Base-by-base conservation (phyloP, 495 filamentous ascomycete species). In the Penicillium parvum region DNA sequence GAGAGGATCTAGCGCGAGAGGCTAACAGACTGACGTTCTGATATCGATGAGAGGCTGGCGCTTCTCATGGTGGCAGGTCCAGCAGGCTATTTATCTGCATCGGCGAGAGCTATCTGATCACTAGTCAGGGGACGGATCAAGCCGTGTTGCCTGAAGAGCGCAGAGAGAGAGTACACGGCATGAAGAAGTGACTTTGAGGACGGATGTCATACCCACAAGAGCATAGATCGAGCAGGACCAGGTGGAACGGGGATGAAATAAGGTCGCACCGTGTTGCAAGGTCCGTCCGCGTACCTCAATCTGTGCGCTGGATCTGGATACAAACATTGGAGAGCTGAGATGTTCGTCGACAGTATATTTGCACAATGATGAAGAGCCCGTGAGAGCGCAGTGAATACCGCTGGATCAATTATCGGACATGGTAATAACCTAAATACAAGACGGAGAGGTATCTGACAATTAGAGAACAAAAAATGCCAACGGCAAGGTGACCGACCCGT, bases 381-480 rank as follows among this genome's bases (percentile, higher is more conserved):
- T 34, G 26, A 30, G 17, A 30, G 14, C 4, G 18, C 3, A 30
- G 25, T 5, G 9, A 27, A 39, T 9, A 37, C 32, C 9, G 23
- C 16, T 41, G 15, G 19, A 40, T 48, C 11, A 29, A 53, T 49
- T 52, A 54, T 59, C 14, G 45, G 42, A 55, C 50, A 49, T 41
- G 29, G 22, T 58, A 54, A 63, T 42, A 56, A 27, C 43, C 20
- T 62, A 62, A 53, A 43, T 68, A 68, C 61, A 65, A 57, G 40
- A 44, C 50, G 55, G 51, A 60, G 61, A 70, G 66, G 63, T 71
- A 71, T 69, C 65, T 66, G 59, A 55, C 52, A 50, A 37, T 47
- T 46, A 43, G 43, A 38, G 19, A 17, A 49, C 14, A 43, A 16
- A 36, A 36, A 29, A 33, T 36, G 23, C 22, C 32, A 10, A 42